Percentiles rank a stretch among this genome's conserved stretches.
Conservation (phyloP, 176 grass and related monocot genomes). For the Carex myosuroides region DNA sequence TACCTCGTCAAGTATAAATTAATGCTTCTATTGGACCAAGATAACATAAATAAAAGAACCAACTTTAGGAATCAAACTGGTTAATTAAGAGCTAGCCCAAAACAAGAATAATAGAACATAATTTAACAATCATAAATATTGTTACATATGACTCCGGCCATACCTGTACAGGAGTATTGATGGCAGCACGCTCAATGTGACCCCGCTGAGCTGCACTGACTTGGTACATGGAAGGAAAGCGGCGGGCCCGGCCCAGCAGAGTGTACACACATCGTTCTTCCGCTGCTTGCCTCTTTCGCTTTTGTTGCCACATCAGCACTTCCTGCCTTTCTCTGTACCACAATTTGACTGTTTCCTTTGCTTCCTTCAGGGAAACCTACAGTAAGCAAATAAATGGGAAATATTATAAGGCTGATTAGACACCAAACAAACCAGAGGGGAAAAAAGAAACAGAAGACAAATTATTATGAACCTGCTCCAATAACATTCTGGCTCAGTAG, state of each 20-base stretch:
- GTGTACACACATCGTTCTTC: conserved; percentile 50
- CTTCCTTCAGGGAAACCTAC: conserved; percentile 70
- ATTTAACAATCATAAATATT: neutral
- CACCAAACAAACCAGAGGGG: neutral
- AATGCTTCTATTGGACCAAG: neutral
- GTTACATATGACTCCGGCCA: neutral
- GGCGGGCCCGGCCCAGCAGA: conserved; percentile 64
- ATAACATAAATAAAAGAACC: neutral
- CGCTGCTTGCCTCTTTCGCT: conserved; percentile 44
- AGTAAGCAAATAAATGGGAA: conserved; percentile 5
- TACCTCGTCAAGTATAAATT: neutral
- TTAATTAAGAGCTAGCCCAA: neutral
- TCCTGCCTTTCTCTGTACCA: conserved; percentile 86
- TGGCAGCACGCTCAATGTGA: conserved; percentile 80
- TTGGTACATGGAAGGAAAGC: conserved; percentile 55
- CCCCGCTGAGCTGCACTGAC: conserved; percentile 36
- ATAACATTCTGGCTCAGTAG: neutral
- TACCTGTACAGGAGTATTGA: conserved; percentile 82
- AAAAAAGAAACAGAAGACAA: neutral
- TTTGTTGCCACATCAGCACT: conserved; percentile 67
- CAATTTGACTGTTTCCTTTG: conserved; percentile 58
- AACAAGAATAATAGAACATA: neutral
- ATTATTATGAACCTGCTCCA: neutral
- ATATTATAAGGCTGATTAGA: neutral
- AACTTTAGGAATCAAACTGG: neutral